A percentile compares a stretch with the other conserved stretches of the same genome.
Evolutionary conservation across 164 flowering plant species (phyloP).

Genomic region (Vitis rotundifolia): DNA sequence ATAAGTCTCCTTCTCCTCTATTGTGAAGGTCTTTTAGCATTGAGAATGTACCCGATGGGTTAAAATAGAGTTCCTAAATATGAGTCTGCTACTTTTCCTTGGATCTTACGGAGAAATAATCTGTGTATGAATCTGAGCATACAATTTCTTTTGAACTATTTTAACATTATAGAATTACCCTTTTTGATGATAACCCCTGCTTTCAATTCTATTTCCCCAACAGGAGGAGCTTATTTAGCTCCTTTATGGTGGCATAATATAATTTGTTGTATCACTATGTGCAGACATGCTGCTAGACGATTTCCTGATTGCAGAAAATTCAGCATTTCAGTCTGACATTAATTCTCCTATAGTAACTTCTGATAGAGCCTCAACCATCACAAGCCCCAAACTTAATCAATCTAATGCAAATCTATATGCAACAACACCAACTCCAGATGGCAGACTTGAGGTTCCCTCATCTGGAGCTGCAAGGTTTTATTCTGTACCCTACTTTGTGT

Average conservation of each 20-base stretch:
- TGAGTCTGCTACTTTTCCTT: too few species aligned
- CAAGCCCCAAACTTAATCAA: slow-evolving; percentile 45
- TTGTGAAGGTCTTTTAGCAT: too few species aligned
- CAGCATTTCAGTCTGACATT: slow-evolving; percentile 66
- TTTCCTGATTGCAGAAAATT: slow-evolving; percentile 86
- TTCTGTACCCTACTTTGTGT: slow-evolving; percentile 6
- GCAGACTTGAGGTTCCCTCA: slow-evolving; percentile 28
- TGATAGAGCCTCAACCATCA: slow-evolving; percentile 49
- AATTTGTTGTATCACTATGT: slow-evolving; percentile 7
- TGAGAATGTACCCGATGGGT: too few species aligned
- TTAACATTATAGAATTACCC: too few species aligned
- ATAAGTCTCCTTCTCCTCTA: too few species aligned
- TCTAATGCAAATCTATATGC: slow-evolving; percentile 24
- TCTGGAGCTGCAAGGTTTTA: slow-evolving; percentile 56
- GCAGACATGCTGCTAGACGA: slow-evolving; percentile 90
- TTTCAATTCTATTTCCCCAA: too few species aligned
- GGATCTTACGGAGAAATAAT: too few species aligned
- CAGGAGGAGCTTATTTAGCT: neutral
- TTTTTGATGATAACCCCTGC: too few species aligned
- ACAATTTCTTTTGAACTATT: too few species aligned
- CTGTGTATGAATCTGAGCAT: too few species aligned
- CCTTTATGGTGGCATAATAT: slow-evolving; percentile 1
- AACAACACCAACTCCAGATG: slow-evolving; percentile 31
- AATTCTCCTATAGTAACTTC: slow-evolving; percentile 46
- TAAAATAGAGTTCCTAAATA: too few species aligned